Evolutionary conservation across 73 alveolate genomes (phyloP), one percentile per base, ranked within the genome.

Genomic region (Paramecium sonneborni): DNA sequence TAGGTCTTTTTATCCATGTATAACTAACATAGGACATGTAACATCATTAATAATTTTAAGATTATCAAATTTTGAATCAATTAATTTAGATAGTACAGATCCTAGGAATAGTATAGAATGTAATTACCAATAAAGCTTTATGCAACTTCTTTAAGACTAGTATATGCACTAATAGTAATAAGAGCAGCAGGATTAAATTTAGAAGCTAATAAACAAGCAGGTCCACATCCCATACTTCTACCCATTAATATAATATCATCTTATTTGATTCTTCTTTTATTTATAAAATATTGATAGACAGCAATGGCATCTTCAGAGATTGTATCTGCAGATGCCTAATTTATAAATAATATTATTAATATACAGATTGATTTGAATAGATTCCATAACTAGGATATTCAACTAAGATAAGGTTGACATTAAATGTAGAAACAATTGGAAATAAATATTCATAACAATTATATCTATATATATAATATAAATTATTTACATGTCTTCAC

Each of bases 351-450:
- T n/a, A n/a, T n/a, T n/a, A n/a, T n/a, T n/a, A 23, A n/a, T n/a
- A 15, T 85, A 84, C 93, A 0, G 97, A 94, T 10, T 92, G 67
- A 28, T 95, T 96, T 62, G 82, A n/a, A 79, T 98, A 97, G 30
- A 98, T 95, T 57, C 99, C 99, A 93, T 98, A 98, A 79, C 98
- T 97, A 12, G 99, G 99, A 91, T 96, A 98, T 92, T 98, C 99
- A 12, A 98, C 98, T 46, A 97, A 98, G 43, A 98, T 95, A 30
- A 96, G 67, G 92, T 97, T 97, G 8, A 95, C 95, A 55, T 93
- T 88, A 88, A 52, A 26, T 82, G 70, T 74, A 43, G 52, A 24
- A 72, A 58, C 56, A 26, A 62, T 58, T 14, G 87, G 85, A 52
- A 55, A 28, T 9, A 85, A 37, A 34, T 56, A 85, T 34, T 56